A percentile compares a stretch with the other conserved stretches of the same genome.
Conservation (phyloP, 2,329 filamentous ascomycete genomes). For the Diaporthe batatas region DNA sequence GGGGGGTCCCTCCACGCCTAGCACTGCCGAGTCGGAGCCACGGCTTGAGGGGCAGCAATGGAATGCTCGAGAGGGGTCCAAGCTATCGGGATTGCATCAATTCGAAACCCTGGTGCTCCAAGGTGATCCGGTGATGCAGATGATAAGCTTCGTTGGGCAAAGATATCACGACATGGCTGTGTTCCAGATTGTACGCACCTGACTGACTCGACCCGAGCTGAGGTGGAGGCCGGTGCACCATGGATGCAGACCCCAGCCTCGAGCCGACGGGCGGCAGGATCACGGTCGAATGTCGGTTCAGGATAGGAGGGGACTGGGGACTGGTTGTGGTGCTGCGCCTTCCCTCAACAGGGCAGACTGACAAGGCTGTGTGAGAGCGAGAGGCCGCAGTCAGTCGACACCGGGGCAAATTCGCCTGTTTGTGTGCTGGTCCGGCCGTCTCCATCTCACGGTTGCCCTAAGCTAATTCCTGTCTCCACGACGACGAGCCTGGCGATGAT, state of each 20-base stretch:
- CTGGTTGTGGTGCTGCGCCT: conserved; percentile 3
- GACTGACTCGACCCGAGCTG: conserved; percentile 26
- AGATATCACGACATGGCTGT: conserved; percentile 15
- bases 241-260: conserved; percentile 33
- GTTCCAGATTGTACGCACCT: conserved; percentile 10
- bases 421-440: not conserved
- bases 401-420: too few relatives aligned
- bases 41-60: not conserved
- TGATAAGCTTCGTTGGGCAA: conserved; percentile 7
- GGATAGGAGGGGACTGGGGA: not conserved
- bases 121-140: too few relatives aligned
- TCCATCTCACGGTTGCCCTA: conserved; percentile 1
- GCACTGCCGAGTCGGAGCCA: not conserved
- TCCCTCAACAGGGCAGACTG: not conserved
- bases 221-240: conserved; percentile 17
- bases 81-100: conserved; percentile 19
- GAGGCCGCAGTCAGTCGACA: not conserved
- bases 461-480: conserved; percentile 37
- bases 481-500: conserved; percentile 34
- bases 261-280: conserved; percentile 18
- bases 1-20: not conserved
- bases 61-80: conserved; percentile 26
- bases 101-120: conserved; percentile 28
- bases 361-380: conserved; percentile 17
- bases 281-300: conserved; percentile 2